A percentile compares a stretch with the other conserved stretches of the same genome.
Evolutionary conservation across 179 eudicot genomes (phyloP).

Genomic region (Silene coronaria): DNA sequence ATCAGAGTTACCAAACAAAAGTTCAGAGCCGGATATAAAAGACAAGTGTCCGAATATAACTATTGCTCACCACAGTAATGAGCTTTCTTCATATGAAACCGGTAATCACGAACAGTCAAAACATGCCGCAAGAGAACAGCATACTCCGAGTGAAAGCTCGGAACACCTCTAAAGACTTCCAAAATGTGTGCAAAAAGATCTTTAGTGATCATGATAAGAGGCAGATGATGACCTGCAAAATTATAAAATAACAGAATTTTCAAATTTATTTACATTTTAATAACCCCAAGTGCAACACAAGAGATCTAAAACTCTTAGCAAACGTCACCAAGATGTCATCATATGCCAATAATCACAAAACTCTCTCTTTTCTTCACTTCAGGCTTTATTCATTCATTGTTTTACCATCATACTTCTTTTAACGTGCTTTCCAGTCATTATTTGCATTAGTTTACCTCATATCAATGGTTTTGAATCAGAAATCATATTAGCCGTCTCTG

Average conservation of each 20-base stretch:
- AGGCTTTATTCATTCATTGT: neutral
- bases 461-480: too few species aligned
- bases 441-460: too few species aligned
- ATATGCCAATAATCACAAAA: neutral
- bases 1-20: neutral
- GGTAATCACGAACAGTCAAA: conserved; percentile 55
- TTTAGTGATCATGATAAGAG: conserved; percentile 61
- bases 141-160: conserved; percentile 85
- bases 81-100: conserved; percentile 71
- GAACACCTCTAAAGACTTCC: conserved; percentile 73
- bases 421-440: neutral
- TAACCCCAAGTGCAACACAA: neutral
- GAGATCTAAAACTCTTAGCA: neutral
- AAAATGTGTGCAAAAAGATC: conserved; percentile 65
- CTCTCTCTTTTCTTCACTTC: neutral
- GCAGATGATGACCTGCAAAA: conserved; percentile 49
- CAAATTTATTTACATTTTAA: neutral
- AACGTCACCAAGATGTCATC: neutral
- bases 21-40: neutral
- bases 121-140: conserved; percentile 72
- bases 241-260: conserved; percentile 2
- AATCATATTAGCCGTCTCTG: too few species aligned
- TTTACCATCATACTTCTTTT: neutral
- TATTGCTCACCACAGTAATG: conserved; percentile 64
- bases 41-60: neutral